Percentiles rank a stretch among this genome's conserved stretches.
These are phyloP conservation scores for Xylogone sp. DNA, from an alignment of 2,329 filamentous ascomycete genomes.

Conservation along the genomic window DNA sequence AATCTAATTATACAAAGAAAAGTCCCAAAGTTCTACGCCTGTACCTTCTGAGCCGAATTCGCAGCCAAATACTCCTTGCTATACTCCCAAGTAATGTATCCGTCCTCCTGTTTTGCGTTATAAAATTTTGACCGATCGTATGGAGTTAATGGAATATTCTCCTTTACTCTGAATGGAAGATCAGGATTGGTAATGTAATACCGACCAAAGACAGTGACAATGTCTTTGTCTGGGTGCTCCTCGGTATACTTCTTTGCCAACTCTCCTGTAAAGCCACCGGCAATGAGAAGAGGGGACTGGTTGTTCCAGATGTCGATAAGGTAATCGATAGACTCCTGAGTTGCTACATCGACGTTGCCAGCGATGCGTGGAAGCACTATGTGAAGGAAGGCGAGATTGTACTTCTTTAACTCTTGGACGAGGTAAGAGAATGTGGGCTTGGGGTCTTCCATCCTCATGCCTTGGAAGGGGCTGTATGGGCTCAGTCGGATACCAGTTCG, in stretches of 20 bases:
- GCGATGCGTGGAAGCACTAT: constrained; percentile 47
- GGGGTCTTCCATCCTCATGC: constrained; percentile 60
- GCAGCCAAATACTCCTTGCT: constrained; percentile 23
- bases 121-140: constrained; percentile 38
- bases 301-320: constrained; percentile 41
- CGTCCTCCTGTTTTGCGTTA: constrained; percentile 23
- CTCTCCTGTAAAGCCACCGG: constrained; percentile 40
- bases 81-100: constrained; percentile 33
- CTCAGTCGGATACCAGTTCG: constrained; percentile 53
- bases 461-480: constrained; percentile 58
- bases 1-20: too few species aligned
- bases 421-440: constrained; percentile 60
- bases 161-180: constrained; percentile 35
- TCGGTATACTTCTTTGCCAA: constrained; percentile 33
- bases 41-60: not conserved
- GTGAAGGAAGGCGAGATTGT: constrained; percentile 59
- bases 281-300: constrained; percentile 43
- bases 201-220: constrained; percentile 39
- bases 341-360: constrained; percentile 34
- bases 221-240: constrained; percentile 24
- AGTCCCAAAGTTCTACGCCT: not conserved
- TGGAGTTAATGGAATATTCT: constrained; percentile 32
- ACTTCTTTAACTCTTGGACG: constrained; percentile 42
- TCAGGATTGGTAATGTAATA: constrained; percentile 44
- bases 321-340: constrained; percentile 36